These are phyloP conservation scores for Epichloe hybrida DNA, from an alignment of 2,329 filamentous ascomycete genomes.

Conservation along the genomic window DNA sequence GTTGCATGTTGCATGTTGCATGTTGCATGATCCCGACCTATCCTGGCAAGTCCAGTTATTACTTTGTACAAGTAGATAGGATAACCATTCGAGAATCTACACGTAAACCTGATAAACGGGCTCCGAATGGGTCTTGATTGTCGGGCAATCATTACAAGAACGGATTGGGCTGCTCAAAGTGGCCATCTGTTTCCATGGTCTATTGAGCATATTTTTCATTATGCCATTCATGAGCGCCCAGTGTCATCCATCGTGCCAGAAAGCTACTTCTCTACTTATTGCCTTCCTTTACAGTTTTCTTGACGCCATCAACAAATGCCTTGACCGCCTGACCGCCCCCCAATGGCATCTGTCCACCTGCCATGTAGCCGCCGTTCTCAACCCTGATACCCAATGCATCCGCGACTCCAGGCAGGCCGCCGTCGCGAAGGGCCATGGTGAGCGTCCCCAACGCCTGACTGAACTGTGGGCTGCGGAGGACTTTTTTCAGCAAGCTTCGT, in stretches of 20 bases:
- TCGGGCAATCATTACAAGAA: too few relatives aligned
- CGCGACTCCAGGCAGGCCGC: constrained; percentile 77
- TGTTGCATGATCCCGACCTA: too few relatives aligned
- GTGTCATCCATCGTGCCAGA: neutral
- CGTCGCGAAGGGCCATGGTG: constrained; percentile 78
- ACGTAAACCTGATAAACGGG: neutral
- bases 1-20: too few relatives aligned
- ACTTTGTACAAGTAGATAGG: too few relatives aligned
- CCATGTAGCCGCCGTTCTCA: constrained; percentile 70
- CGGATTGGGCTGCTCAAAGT: too few relatives aligned
- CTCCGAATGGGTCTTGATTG: neutral
- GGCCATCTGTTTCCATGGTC: neutral
- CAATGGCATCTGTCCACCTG: constrained; percentile 65
- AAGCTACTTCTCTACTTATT: constrained; percentile 9
- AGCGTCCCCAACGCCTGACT: constrained; percentile 73
- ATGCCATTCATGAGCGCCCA: neutral
- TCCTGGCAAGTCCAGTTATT: too few relatives aligned
- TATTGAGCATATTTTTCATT: neutral
- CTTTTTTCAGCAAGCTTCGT: constrained; percentile 63
- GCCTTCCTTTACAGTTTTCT: constrained; percentile 57
- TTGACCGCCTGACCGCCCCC: constrained; percentile 82
- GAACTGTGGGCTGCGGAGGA: constrained; percentile 82
- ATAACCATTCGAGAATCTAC: neutral
- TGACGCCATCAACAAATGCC: constrained; percentile 82
- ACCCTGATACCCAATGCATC: constrained; percentile 74